A percentile compares a stretch with the other conserved stretches of the same genome.
phyloP scores from a whole-genome alignment of 1,139 yeast genomes.

The Hansenula sp. region DNA sequence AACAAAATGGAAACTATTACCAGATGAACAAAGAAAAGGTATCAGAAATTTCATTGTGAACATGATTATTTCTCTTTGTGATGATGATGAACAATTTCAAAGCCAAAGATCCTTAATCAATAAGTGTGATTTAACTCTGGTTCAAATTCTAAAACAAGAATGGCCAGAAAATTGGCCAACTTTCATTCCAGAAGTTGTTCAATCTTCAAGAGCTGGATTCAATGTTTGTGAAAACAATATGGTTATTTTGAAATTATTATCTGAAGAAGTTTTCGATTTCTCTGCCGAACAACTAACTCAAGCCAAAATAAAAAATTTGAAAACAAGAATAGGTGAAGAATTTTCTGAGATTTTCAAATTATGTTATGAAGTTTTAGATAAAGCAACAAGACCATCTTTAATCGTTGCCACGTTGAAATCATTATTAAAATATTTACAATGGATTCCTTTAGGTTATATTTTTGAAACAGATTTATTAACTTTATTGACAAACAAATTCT shows the following conservation, averaged over 20 bases:
- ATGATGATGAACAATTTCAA: constrained; percentile 73
- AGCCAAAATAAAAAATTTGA: constrained; percentile 82
- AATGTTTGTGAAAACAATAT: constrained; percentile 97
- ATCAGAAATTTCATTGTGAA: constrained; percentile 90
- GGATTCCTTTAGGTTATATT: constrained; percentile 90
- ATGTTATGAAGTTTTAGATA: constrained; percentile 90
- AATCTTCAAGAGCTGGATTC: constrained; percentile 77
- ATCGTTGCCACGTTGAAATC: constrained; percentile 84
- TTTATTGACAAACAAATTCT: constrained; percentile 68
- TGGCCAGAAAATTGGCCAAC: constrained; percentile 99
- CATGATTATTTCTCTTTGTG: constrained; percentile 90
- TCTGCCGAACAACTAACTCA: constrained; percentile 96
- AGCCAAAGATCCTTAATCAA: constrained; percentile 80
- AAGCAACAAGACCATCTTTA: constrained; percentile 77
- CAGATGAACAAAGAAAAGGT: constrained; percentile 81
- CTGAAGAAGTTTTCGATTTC: constrained; percentile 95
- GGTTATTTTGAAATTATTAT: constrained; percentile 81
- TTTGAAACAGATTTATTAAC: constrained; percentile 82
- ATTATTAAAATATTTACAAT: constrained; percentile 78
- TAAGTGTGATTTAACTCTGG: constrained; percentile 91
- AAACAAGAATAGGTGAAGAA: constrained; percentile 81
- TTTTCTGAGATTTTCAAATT: constrained; percentile 90
- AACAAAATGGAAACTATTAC: constrained; percentile 91
- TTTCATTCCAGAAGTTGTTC: constrained; percentile 89
- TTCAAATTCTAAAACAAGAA: constrained; percentile 91